Base-by-base conservation (phyloP, 2,329 filamentous ascomycete species). In the Ilyonectria robusta region DNA sequence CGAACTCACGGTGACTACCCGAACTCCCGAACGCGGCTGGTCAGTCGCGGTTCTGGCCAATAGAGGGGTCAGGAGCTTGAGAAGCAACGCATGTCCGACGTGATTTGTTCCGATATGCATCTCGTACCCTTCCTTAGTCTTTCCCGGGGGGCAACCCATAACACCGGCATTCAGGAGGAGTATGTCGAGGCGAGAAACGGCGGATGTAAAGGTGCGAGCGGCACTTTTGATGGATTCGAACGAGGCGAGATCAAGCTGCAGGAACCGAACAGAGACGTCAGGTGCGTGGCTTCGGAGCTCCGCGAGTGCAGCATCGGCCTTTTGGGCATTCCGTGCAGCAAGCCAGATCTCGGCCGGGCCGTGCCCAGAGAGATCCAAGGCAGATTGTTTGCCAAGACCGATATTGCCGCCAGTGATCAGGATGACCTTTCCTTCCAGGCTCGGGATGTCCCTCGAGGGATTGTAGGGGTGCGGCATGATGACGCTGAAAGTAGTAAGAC, bases 91-190 rank as follows among this genome's bases (percentile, higher is more conserved):
- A 51, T 85, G 84, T 9, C 83, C 83, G 29, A 86, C 67, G 67
- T 85, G 82, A 59, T 86, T 86, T 1, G 80, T 83, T 1, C 79
- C 83, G 64, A 85, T 83, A 64, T 84, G 80, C 17, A 81, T 67
- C 70, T 86, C 84, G 66, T 84, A 85, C 11, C 83, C 83, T 15
- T 85, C 44, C n/a, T 48, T 35, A 10, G n/a, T 59, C 8, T 46
- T 13, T 4, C 23, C 40, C 10, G 54, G 54, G 3, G 54, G 37
- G 9, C 29, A 19, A 19, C 29, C 40, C 54, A 57, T 46, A 23
- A 57, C 26, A 6, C 54, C 54, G 17, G 37, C 54, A 19, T 57
- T 57, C 2, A 37, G 33, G 26, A 46, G 26, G 13, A 57, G 29
- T 6, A 57, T 33, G 11, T 57, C 54, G 15, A 57, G 40, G 9